Base-by-base conservation (phyloP, 192 early-diverging fungal genomes). In the Coemansia sp. region DNA sequence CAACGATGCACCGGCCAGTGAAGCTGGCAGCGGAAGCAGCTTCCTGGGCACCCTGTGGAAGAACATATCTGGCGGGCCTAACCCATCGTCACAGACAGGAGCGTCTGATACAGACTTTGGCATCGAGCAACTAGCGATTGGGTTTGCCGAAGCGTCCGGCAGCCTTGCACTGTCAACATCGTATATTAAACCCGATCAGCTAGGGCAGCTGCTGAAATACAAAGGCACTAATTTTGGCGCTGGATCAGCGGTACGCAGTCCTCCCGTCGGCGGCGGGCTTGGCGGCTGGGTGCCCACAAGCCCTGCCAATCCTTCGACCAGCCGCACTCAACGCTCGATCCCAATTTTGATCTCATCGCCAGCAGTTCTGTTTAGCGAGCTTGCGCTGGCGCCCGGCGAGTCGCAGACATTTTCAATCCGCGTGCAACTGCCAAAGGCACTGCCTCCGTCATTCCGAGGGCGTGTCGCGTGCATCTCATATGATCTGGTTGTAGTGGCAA, bases 401-500 rank as follows among this genome's bases (percentile, higher is more conserved):
- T 72, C 79, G 10, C 73, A 81, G 70, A 75, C 73, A 21, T 81
- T 71, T 29, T 72, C 72, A n/a, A 57, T 81, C 14, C 55, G 48
- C 8, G 62, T 81, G 12, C 69, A 69, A 32, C 58, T 81, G 55
- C 79, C 79, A 0, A 48, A 52, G n/a, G 37, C 48, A 27, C 62
- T 81, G 41, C 69, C 79, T 23, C 79, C 79, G 38, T 75, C 73
- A 50, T 81, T 81, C 27, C 73, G 79, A 11, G 79, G 79, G 23
- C 68, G 70, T 19, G 54, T 70, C 1, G 66, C 69, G 29, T 61
- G 67, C 51, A 66, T 81, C 17, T 45, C 73, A 2, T 81, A 81
- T 49, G 79, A 81, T 22, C 50, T 81, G 24, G 79, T 81, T 2
- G 45, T 81, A 45, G 73, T 81, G 2, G 73, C 73, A 29, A 75